A percentile compares a stretch with the other conserved stretches of the same genome.
Conservation (phyloP, 805 yeast genomes). For the Yamadazyma insecticola region DNA sequence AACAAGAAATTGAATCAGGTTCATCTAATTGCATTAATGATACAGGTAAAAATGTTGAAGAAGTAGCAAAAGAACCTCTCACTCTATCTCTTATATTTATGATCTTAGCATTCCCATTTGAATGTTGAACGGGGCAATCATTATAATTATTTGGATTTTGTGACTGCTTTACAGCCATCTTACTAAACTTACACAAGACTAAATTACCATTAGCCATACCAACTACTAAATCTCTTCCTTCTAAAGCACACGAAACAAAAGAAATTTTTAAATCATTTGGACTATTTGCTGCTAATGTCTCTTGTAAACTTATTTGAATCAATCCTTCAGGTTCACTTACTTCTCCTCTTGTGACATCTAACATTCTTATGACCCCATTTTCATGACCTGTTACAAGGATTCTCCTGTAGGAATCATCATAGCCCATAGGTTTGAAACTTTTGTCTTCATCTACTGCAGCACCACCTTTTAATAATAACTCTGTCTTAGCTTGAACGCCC, state of each 20-base stretch:
- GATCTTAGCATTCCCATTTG: constrained; percentile 31
- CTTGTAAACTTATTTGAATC: constrained; percentile 30
- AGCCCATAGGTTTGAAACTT: constrained; percentile 30
- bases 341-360: constrained; percentile 81
- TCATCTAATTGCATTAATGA: constrained; percentile 31
- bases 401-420: constrained; percentile 38
- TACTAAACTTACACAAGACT: constrained; percentile 66
- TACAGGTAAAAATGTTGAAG: constrained; percentile 30
- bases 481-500: constrained; percentile 38
- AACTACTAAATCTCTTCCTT: constrained; percentile 69
- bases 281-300: constrained; percentile 25
- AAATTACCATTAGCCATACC: constrained; percentile 70
- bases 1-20: constrained; percentile 46
- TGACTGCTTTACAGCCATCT: constrained; percentile 13
- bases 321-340: constrained; percentile 26
- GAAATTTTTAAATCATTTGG: constrained; percentile 30
- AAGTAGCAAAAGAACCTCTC: constrained; percentile 32
- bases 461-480: constrained; percentile 72
- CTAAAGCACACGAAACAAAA: constrained; percentile 70
- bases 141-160: constrained; percentile 19
- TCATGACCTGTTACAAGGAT: constrained; percentile 80
- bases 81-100: constrained; percentile 54
- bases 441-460: constrained; percentile 47
- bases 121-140: constrained; percentile 25
- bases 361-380: constrained; percentile 75